Evolutionary conservation across 345 rosid genomes (phyloP), one percentile per base, ranked within the genome.

Genomic region (Gossypium herbaceum): DNA sequence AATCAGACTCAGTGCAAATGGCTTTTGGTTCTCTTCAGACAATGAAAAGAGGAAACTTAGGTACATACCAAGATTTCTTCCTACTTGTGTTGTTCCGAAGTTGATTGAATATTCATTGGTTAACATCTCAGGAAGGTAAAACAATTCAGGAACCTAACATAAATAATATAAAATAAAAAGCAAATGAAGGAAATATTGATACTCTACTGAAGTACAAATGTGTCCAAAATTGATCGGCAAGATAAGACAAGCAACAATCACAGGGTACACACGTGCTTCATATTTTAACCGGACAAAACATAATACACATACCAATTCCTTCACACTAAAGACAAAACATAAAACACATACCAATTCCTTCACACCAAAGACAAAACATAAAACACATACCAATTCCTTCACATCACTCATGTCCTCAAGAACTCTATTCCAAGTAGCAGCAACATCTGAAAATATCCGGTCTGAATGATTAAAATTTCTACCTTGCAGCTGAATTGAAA

Each of bases 381-480:
- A 20, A 20, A 20, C 22, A 20, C 22, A 20, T 20, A 20, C 22
- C 22, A 20, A 20, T 20, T 20, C 22, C 22, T 20, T 96, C 77
- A 96, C 94, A 82, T 96, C 98, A 82, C 97, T 93, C 97, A 90
- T 96, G 82, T 96, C 99, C 22, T 96, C 94, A 20, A 90, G 82
- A 81, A 96, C 91, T 67, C 98, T 97, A 85, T 93, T 86, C 99
- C 99, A 96, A 44, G 99, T 93, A 79, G 87, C 91, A 80, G 91
- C 82, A 80, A 96, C 78, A 82, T 96, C 97, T 44, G 84, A 96
- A 88, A 96, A 96, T 94, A 96, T 80, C 80, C 94, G 81, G 77
- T 93, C 98, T 73, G 98, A 96, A 81, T 96, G 99, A 85, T 96
- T 97, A 79, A 93, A 93, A 81, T 93, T 93, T 78, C 97, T 97